These are phyloP conservation scores for Phytophthora sp. DNA, from an alignment of 352 stramenopile species.

Conservation along the genomic window DNA sequence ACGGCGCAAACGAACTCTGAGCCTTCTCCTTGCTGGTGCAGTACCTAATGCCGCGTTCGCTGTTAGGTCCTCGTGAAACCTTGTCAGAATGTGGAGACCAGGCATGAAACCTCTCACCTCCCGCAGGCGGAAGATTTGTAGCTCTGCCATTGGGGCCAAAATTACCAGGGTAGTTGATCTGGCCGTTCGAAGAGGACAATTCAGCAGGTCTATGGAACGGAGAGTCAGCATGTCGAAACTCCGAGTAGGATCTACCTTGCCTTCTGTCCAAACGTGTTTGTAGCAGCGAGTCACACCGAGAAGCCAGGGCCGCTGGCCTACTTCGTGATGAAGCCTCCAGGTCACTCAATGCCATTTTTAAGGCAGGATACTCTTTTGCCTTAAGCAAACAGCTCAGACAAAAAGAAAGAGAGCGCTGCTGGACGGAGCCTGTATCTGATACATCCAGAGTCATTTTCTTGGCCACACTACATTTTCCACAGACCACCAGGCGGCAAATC, in stretches of 20 bases:
- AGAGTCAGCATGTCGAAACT: not conserved
- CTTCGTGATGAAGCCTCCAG: conserved; percentile 2
- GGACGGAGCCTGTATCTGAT: conserved; percentile 27
- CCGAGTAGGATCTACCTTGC: conserved; percentile 15
- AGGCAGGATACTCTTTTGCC: conserved; percentile 49
- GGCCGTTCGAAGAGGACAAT: not conserved
- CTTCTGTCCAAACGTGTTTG: too few relatives aligned
- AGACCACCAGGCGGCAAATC: conserved; percentile 50
- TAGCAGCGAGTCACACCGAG: too few relatives aligned
- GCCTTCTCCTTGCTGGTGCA: not conserved
- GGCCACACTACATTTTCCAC: conserved; percentile 52
- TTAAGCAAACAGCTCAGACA: conserved; percentile 54
- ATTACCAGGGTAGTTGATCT: not conserved
- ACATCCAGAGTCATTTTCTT: conserved; percentile 67
- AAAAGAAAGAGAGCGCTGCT: conserved; percentile 49
- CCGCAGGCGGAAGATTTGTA: not conserved
- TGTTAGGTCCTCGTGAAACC: conserved; percentile 8
- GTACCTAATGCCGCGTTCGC: not conserved
- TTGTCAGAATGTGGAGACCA: not conserved
- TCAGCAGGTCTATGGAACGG: not conserved
- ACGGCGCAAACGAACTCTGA: not conserved
- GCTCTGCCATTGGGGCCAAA: not conserved
- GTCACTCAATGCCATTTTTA: conserved; percentile 37
- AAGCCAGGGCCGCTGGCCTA: too few relatives aligned
- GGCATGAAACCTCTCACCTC: not conserved